Evolutionary conservation across 306 rosid genomes (phyloP), one percentile per base, ranked within the genome.

Genomic region (Prosopis cineraria): DNA sequence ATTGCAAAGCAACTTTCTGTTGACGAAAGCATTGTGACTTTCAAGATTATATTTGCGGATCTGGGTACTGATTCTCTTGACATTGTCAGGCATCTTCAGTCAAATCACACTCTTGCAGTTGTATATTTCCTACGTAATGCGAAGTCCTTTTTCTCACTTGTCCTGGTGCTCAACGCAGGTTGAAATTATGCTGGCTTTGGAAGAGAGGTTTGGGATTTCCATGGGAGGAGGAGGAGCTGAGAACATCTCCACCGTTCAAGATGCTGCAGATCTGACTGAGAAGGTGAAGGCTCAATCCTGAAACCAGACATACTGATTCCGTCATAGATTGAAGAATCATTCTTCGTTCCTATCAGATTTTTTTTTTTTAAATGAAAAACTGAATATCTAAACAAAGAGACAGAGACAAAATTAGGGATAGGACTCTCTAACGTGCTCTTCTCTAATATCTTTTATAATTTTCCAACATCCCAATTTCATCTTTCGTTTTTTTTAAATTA

Each of bases 41-140:
- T 91, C 58, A 73, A 84, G 19, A 89, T 89, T 62, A 91, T 84
- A 82, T 89, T 91, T 83, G 79, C 90, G 91, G n/a, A 91, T 48
- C 65, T 91, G 84, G 90, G 93, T 62, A 92, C 91, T 40, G 93
- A 86, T 91, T 89, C 93, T 19, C 85, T 87, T 1, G 93, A 91
- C 87, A 91, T 86, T 1, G 92, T 89, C 72, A 24, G 90, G 36
- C 36, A n/a, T 58, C 65, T 29, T 25, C 37, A 58, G 33, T 19
- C 3, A 1, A 1, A 52, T 20, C 59, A 20, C 12, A 52, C 59
- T 7, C 9, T n/a, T 50, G 25, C 16, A 40, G 10, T 0, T 44
- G 13, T n/a, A 12, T 4, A 11, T 56, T 56, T 56, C 17, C 17
- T 25, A 24, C 11, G 11, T 24, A 2, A 24, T 24, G 29, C 7